Percentiles rank a stretch among this genome's conserved stretches.
Conservation (phyloP, 371 early-diverging fungal species). For the Synchytrium microbalum region DNA sequence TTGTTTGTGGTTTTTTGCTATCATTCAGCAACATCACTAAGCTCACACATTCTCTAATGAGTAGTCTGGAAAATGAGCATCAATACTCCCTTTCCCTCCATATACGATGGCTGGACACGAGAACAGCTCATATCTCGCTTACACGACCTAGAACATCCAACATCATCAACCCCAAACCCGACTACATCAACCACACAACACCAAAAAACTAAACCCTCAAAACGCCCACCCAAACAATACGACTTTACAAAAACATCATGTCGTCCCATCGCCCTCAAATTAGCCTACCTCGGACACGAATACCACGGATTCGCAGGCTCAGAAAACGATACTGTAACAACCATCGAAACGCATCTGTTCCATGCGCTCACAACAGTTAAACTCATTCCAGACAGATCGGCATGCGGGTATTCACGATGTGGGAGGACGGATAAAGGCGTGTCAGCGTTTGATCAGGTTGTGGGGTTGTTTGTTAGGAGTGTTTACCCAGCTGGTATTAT, state of each 20-base stretch:
- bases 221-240: constrained; percentile 35
- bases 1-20: too few species aligned
- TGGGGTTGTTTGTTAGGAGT: constrained; percentile 73
- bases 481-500: constrained; percentile 34
- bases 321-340: constrained; percentile 43
- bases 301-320: constrained; percentile 80
- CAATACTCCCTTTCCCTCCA: background rate
- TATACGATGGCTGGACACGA: background rate
- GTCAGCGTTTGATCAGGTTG: constrained; percentile 83
- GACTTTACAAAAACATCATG: constrained; percentile 69
- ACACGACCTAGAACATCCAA: background rate
- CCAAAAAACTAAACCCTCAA: too few species aligned
- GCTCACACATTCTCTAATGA: too few species aligned
- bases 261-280: constrained; percentile 76
- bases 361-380: constrained; percentile 62
- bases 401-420: constrained; percentile 14
- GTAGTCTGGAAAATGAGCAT: too few species aligned
- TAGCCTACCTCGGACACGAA: constrained; percentile 87
- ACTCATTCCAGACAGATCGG: constrained; percentile 45
- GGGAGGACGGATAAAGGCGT: constrained; percentile 87
- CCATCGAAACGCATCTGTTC: constrained; percentile 80
- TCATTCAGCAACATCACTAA: too few species aligned
- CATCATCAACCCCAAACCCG: background rate
- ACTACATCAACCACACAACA: background rate
- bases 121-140: background rate